These are phyloP conservation scores for Coemansia sp. DNA, from an alignment of 192 early-diverging fungal genomes.

Conservation along the genomic window DNA sequence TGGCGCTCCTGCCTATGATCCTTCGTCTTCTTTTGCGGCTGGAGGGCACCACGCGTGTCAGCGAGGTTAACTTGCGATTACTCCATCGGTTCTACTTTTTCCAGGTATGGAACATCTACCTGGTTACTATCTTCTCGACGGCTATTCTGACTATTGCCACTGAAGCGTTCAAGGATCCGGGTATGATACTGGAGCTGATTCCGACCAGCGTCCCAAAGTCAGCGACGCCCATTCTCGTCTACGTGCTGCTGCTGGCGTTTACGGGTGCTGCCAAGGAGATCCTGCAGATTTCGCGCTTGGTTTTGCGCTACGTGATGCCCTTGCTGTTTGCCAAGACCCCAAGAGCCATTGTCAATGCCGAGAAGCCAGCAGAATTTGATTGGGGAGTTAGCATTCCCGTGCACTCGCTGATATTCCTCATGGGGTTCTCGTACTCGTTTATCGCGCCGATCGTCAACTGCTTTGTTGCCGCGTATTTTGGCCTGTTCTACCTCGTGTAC, in stretches of 20 bases:
- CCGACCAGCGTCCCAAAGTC: constrained; percentile 66
- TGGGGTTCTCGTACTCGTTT: constrained; percentile 77
- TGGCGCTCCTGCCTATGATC: constrained; percentile 72
- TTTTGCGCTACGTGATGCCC: constrained; percentile 62
- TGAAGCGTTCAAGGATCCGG: constrained; percentile 28
- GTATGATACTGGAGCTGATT: constrained; percentile 53
- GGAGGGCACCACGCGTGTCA: constrained; percentile 62
- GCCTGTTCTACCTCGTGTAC: constrained; percentile 73
- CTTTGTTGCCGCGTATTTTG: constrained; percentile 77
- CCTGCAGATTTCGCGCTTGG: constrained; percentile 64
- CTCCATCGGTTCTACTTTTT: constrained; percentile 80
- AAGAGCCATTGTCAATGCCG: constrained; percentile 60
- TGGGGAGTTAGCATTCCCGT: constrained; percentile 67
- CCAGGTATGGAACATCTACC: constrained; percentile 77
- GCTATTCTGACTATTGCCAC: constrained; percentile 57
- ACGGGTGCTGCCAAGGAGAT: constrained; percentile 69
- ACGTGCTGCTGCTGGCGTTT: constrained; percentile 75
- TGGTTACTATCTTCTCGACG: constrained; percentile 73
- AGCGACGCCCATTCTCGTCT: constrained; percentile 81
- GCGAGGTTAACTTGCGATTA: constrained; percentile 64
- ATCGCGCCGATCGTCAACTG: constrained; percentile 80
- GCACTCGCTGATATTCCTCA: constrained; percentile 69
- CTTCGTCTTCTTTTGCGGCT: constrained; percentile 64
- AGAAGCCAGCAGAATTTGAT: constrained; percentile 57
- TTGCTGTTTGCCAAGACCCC: constrained; percentile 73